Base-by-base conservation (phyloP, 495 filamentous ascomycete species). In the Penicillium diatomitis region DNA sequence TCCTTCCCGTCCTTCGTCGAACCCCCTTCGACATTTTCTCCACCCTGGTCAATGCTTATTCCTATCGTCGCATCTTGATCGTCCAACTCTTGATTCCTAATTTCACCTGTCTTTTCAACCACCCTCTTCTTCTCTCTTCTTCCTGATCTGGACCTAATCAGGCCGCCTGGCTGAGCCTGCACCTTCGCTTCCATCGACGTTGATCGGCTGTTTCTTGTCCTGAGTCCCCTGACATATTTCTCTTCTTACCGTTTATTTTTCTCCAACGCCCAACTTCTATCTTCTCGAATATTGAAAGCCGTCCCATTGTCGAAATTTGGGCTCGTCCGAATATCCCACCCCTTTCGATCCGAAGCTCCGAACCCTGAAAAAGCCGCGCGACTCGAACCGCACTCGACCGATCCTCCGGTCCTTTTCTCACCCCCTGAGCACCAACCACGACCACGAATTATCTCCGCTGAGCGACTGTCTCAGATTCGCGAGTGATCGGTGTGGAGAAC, bases 71-170 rank as follows among this genome's bases (percentile, higher is more conserved):
- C 42, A 41, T 36, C 56, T 54, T 63, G 57, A 61, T 62, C 50
- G 20, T 20, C 20, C 20, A 20, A 2, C 20, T 20, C 20, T 20
- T 20, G 20, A 20, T 20, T 2, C 20, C 2, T 2, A 20, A 20
- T 2, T 20, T 20, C 20, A 20, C 20, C 46, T 48, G 32, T 44
- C 49, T 48, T 42, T 47, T 44, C 32, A 11, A 36, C 40, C 29
- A 27, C n/a, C 46, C 42, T 50, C 52, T 51, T 35, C 54, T 46
- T 41, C 49, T 2, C 20, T 20, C 20, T 20, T 20, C 20, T 20
- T 49, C 63, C 50, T 64, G 57, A 62, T 66, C 58, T 63, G 56
- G 56, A 39, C 53, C 54, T 62, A 48, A 56, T 56, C 68, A 56
- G 50, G 53, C 51, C 51, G 55, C 41, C 32, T 53, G 58, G 57